Evolutionary conservation across 345 rosid species (phyloP).

Genomic region (Pistacia integerrima): DNA sequence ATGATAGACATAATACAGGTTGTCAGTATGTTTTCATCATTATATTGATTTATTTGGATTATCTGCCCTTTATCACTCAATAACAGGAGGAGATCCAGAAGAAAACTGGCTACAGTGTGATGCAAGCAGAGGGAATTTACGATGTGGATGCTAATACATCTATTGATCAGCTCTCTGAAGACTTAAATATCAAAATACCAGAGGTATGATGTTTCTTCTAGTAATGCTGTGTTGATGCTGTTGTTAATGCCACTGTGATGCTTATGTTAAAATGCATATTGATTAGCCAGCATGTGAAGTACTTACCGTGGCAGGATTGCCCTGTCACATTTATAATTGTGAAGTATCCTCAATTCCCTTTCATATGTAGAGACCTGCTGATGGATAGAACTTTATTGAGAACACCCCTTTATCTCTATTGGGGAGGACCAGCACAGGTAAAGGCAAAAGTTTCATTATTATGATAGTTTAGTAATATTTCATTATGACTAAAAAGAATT

Average conservation of each 20-base stretch:
- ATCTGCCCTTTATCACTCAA: background rate
- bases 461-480: background rate
- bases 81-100: conserved; percentile 96
- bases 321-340: background rate
- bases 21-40: background rate
- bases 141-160: conserved; percentile 98
- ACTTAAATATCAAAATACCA: conserved; percentile 89
- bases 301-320: background rate
- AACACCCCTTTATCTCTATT: background rate
- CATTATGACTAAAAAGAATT: background rate
- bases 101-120: conserved; percentile 95
- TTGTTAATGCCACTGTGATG: background rate
- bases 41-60: background rate
- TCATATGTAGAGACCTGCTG: background rate
- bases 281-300: background rate
- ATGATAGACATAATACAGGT: background rate
- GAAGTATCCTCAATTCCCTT: background rate
- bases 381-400: background rate
- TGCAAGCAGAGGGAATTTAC: conserved; percentile 92
- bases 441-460: background rate
- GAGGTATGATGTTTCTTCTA: conserved; percentile 53
- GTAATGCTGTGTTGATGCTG: no score
- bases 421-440: background rate
- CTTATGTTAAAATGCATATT: background rate
- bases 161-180: conserved; percentile 95